These are phyloP conservation scores for Polyporus arcularius DNA, from an alignment of 768 basidiomycete genomes.

Conservation along the genomic window DNA sequence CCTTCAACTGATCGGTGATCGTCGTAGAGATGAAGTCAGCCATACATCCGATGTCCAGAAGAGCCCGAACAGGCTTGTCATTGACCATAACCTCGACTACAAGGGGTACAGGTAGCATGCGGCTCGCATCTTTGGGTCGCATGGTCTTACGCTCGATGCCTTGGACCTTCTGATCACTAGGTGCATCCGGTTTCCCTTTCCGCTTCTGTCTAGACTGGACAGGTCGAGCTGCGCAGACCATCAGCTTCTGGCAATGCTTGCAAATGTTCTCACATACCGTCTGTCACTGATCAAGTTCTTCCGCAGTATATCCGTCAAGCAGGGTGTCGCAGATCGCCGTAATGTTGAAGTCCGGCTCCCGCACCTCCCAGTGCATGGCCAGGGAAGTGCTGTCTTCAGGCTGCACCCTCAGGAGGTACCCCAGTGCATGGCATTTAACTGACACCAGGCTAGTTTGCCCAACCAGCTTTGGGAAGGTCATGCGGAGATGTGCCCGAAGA, in stretches of 20 bases:
- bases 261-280: too few species aligned
- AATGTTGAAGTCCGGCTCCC: too few species aligned
- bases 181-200: not conserved
- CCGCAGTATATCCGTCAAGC: too few species aligned
- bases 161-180: not conserved
- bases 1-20: conserved; percentile 28
- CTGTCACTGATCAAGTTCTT: too few species aligned
- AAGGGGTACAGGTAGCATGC: conserved; percentile 14
- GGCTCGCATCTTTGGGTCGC: not conserved
- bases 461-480: not conserved
- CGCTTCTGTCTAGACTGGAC: too few species aligned
- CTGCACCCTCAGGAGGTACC: too few species aligned
- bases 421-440: not conserved
- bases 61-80: conserved; percentile 14
- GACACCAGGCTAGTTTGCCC: not conserved
- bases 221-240: too few species aligned
- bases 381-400: too few species aligned
- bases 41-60: conserved; percentile 31
- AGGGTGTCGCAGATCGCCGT: too few species aligned
- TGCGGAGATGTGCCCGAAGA: not conserved
- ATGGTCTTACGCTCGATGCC: conserved; percentile 15
- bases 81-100: conserved; percentile 22
- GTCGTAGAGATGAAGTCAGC: conserved; percentile 35
- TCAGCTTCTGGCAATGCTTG: too few species aligned
- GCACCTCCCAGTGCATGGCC: too few species aligned